Percentiles rank a stretch among this genome's conserved stretches.
These are phyloP conservation scores for Polygonum aviculare DNA, from an alignment of 148 eudicot species.

Conservation along the genomic window DNA sequence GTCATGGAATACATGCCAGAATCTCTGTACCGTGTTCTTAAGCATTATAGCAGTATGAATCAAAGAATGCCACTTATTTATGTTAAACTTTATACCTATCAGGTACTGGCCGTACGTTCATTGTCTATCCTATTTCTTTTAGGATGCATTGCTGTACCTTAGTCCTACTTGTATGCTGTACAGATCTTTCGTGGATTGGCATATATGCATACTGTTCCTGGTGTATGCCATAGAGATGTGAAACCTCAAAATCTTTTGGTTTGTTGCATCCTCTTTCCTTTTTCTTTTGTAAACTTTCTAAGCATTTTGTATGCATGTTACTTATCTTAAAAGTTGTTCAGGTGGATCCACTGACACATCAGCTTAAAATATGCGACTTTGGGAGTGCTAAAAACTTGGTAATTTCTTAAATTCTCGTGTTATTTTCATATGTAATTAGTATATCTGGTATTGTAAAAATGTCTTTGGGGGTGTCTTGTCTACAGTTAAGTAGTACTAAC, in stretches of 20 bases:
- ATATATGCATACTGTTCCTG: slow-evolving; percentile 70
- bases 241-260: slow-evolving; percentile 75
- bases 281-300: background rate
- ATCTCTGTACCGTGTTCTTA: slow-evolving; percentile 60
- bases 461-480: too few relatives aligned
- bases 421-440: background rate
- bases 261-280: background rate
- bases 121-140: background rate
- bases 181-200: slow-evolving; percentile 84
- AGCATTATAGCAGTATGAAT: slow-evolving; percentile 54
- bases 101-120: slow-evolving; percentile 25
- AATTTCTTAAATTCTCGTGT: slow-evolving; percentile 13
- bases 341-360: slow-evolving; percentile 91
- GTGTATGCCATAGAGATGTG: slow-evolving; percentile 78
- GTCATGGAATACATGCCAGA: slow-evolving; percentile 89
- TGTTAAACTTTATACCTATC: slow-evolving; percentile 75
- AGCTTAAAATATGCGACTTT: slow-evolving; percentile 85
- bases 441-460: background rate
- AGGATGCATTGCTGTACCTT: background rate
- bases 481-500: too few relatives aligned
- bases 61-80: slow-evolving; percentile 79
- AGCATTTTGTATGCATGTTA: background rate
- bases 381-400: slow-evolving; percentile 95
- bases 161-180: background rate
- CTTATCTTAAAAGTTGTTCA: slow-evolving; percentile 14